phyloP scores from a whole-genome alignment of 306 rosid species.

The Sechiopsis laciniata region DNA sequence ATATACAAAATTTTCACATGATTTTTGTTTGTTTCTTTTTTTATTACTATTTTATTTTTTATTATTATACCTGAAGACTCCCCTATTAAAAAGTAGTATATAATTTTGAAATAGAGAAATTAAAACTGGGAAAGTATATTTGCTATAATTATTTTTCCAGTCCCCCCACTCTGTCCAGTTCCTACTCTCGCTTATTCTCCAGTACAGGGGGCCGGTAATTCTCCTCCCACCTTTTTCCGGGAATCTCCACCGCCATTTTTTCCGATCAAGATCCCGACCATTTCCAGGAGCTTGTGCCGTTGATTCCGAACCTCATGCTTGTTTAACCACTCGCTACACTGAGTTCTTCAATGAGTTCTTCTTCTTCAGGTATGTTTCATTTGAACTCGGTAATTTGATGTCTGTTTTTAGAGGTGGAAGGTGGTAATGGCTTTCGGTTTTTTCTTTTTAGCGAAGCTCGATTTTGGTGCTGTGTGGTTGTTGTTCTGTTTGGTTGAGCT shows the following conservation, averaged over 20 bases:
- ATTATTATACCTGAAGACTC: too few species aligned
- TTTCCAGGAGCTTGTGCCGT: not conserved
- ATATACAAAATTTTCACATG: too few species aligned
- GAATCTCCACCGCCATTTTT: constrained; percentile 14
- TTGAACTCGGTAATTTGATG: not conserved
- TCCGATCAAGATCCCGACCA: constrained; percentile 9
- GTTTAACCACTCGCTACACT: not conserved
- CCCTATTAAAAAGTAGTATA: too few species aligned
- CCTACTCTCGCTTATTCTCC: constrained; percentile 12
- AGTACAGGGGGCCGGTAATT: not conserved
- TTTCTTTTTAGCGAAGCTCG: not conserved
- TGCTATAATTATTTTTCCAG: not conserved
- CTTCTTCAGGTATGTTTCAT: constrained; percentile 15
- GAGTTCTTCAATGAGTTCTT: constrained; percentile 11
- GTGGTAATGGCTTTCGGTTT: not conserved
- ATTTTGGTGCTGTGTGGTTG: constrained; percentile 4
- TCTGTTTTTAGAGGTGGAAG: too few species aligned
- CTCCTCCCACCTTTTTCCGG: constrained; percentile 9
- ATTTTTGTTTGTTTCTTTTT: too few species aligned
- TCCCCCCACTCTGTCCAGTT: constrained; percentile 9
- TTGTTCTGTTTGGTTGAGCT: constrained; percentile 14
- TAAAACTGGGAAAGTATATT: too few species aligned
- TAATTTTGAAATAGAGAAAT: too few species aligned
- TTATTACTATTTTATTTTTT: too few species aligned
- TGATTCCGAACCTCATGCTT: constrained; percentile 13